Conservation (phyloP, 2,329 filamentous ascomycete species). For the Leptographium procerum region DNA sequence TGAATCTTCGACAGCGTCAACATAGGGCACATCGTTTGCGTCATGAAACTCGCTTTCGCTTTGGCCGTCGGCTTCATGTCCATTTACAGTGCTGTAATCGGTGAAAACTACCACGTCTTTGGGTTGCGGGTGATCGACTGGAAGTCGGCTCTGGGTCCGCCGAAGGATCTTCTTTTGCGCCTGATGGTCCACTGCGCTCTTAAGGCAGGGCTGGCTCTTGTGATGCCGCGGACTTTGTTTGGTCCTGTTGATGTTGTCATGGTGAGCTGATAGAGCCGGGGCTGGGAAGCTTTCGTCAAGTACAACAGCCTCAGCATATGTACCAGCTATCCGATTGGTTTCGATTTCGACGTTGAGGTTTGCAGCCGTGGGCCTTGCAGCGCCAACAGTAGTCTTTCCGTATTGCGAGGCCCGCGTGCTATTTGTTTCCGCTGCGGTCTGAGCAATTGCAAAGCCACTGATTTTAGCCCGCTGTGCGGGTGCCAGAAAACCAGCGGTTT, state of each 20-base stretch:
- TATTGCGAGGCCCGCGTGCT: not conserved
- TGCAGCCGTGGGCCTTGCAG: slow-evolving; percentile 1
- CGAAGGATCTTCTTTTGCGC: slow-evolving; percentile 8
- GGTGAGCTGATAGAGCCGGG: not conserved
- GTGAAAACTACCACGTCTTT: slow-evolving; percentile 5
- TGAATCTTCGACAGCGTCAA: slow-evolving; percentile 34
- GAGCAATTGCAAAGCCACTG: not conserved
- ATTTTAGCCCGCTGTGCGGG: slow-evolving; percentile 10
- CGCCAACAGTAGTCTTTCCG: not conserved
- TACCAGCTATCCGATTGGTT: not conserved
- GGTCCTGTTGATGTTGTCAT: not conserved
- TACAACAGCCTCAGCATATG: not conserved
- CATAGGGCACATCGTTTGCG: slow-evolving; percentile 28
- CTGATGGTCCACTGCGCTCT: slow-evolving; percentile 15
- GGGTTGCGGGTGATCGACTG: slow-evolving; percentile 2
- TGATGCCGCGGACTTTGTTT: slow-evolving; percentile 31
- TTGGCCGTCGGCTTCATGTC: slow-evolving; percentile 24
- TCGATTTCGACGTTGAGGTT: not conserved
- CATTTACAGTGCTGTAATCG: not conserved
- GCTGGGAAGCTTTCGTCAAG: not conserved
- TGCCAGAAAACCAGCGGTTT: slow-evolving; percentile 4
- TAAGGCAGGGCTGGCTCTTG: slow-evolving; percentile 43
- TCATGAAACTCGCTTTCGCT: slow-evolving; percentile 15
- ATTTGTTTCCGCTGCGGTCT: not conserved
- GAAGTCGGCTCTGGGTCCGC: slow-evolving; percentile 12